Evolutionary conservation across 345 rosid species (phyloP), one percentile per base, ranked within the genome.

Genomic region (Populus pruinosa): DNA sequence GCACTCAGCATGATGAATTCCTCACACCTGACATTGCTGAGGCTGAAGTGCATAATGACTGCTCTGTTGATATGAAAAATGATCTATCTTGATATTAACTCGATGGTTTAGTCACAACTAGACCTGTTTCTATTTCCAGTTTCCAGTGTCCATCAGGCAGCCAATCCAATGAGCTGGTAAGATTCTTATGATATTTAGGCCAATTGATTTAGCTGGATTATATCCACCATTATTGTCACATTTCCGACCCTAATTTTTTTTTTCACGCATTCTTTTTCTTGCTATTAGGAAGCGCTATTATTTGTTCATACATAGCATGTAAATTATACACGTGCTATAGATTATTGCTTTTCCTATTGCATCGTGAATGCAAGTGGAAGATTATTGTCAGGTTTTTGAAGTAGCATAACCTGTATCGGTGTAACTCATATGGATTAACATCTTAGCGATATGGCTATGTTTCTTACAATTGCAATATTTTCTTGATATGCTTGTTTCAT

Each of bases 1-100:
- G 87, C 13, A 73, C 79, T 76, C 90, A 86, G 77, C 83, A 80
- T 44, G 84, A 84, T 80, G 88, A 77, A 61, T 53, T 69, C 74
- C 78, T 72, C 38, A 27, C 77, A 69, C 73, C 84, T 71, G 82
- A 74, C 29, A 56, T n/a, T 69, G 75, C n/a, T 50, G 79, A 78
- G 76, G 72, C 50, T 80, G 67, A 77, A 53, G 36, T 25, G 53
- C 71, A 67, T 29, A 35, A 69, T 36, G 80, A 23, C 13, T 65
- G 47, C 56, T 41, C 17, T 14, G 56, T 38, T 41, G 79, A 78
- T 67, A 36, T 47, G 75, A 49, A 73, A 70, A 80, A 31, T 68
- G 47, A 72, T 69, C 41, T 50, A 67, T 72, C 80, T 17, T 63
- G 56, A 72, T 56, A 56, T 68, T 64, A 76, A 36, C 75, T 74